A percentile compares a stretch with the other conserved stretches of the same genome.
Conservation (phyloP, 2,329 filamentous ascomycete species). For the Venturiaceae sp. region DNA sequence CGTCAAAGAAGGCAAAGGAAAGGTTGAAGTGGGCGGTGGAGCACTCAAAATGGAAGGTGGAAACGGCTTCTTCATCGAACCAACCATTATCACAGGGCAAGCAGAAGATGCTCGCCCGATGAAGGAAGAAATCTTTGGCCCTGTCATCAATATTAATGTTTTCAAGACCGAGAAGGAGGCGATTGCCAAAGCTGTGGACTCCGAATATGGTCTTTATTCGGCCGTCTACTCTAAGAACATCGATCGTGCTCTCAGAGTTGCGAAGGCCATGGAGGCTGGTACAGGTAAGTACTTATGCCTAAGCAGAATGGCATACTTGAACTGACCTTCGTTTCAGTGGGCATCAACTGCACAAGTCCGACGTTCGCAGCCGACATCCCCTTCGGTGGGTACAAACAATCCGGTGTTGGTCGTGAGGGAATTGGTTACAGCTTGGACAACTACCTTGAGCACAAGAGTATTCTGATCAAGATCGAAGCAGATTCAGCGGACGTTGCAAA, state of each 20-base stretch:
- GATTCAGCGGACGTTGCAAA: background rate
- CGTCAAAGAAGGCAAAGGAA: constrained; percentile 13
- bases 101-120: constrained; percentile 18
- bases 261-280: constrained; percentile 20
- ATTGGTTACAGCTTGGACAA: constrained; percentile 20
- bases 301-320: constrained; percentile 8
- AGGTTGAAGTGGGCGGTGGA: constrained; percentile 23
- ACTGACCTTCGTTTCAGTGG: background rate
- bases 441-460: constrained; percentile 22
- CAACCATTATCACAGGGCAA: constrained; percentile 22
- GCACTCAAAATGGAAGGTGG: constrained; percentile 16
- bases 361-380: constrained; percentile 11
- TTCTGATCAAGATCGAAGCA: constrained; percentile 16
- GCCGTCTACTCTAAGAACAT: constrained; percentile 15
- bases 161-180: constrained; percentile 25
- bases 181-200: constrained; percentile 21
- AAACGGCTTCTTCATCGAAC: constrained; percentile 21
- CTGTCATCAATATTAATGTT: constrained; percentile 19
- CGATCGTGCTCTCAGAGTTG: constrained; percentile 20
- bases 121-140: constrained; percentile 23
- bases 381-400: constrained; percentile 23
- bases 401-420: constrained; percentile 21
- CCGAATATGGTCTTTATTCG: constrained; percentile 15
- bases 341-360: constrained; percentile 6
- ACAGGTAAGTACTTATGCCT: constrained; percentile 17